These are phyloP conservation scores for Fusarium compactum DNA, from an alignment of 2,329 filamentous ascomycete species.

Conservation along the genomic window DNA sequence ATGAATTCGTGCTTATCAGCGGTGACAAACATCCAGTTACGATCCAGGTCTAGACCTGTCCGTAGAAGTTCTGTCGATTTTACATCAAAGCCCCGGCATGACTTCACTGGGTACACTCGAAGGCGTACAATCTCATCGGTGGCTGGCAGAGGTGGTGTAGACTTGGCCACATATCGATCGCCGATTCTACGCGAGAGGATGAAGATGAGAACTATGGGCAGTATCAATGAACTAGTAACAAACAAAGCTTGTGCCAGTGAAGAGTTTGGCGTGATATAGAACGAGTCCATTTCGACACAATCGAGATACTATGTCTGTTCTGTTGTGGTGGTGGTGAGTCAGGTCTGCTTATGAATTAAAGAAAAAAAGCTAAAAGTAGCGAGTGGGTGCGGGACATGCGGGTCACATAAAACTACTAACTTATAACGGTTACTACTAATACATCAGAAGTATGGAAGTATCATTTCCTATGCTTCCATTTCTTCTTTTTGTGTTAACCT, in stretches of 20 bases:
- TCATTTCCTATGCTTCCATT: neutral
- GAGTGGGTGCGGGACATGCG: constrained; percentile 4
- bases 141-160: constrained; percentile 23
- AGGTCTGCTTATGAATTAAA: neutral
- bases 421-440: neutral
- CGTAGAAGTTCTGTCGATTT: constrained; percentile 62
- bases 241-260: constrained; percentile 7
- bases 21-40: constrained; percentile 75
- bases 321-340: constrained; percentile 10
- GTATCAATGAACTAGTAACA: neutral
- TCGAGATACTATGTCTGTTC: neutral
- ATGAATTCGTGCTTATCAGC: constrained; percentile 66
- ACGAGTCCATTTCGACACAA: constrained; percentile 5
- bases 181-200: constrained; percentile 7
- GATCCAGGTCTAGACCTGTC: constrained; percentile 71
- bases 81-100: constrained; percentile 71
- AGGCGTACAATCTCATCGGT: constrained; percentile 52
- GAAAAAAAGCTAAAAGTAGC: constrained; percentile 1
- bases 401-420: neutral
- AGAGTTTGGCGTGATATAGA: neutral
- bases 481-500: neutral
- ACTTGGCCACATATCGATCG: neutral
- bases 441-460: neutral
- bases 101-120: constrained; percentile 74
- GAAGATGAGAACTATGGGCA: constrained; percentile 22